Base-by-base conservation (phyloP, 2,329 filamentous ascomycete genomes). In the Daldinia sp. region DNA sequence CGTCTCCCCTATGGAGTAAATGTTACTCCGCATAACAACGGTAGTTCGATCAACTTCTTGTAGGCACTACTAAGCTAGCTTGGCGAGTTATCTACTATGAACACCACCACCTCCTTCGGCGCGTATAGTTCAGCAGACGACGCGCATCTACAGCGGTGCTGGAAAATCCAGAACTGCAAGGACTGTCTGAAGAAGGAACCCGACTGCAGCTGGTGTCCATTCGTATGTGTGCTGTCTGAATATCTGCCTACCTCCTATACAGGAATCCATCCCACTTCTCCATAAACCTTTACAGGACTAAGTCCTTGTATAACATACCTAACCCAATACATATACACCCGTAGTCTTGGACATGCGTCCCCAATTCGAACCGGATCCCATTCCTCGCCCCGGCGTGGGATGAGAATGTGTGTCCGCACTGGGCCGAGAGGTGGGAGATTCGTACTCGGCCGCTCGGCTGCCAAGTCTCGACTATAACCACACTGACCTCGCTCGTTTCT, bases 301-400 rank as follows among this genome's bases (percentile, higher is more conserved):
- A 48, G 20, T 15, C 23, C 26, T 9, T 44, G n/a, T 44, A 18
- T 20, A 44, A 44, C 9, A 18, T 23, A 23, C 20, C 5, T 33
- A 33, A 33, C 9, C 6, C 12, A 39, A 48, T 48, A 48, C 23
- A 5, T 23, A 37, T 23, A 20, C 20, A 35, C 12, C 18, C 42
- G 42, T 63, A 87, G 85, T 85, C 85, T 4, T 85, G 82, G 76
- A 82, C 84, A 0, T 89, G 87, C 74, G 82, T 88, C 1, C 86
- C 87, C 23, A 88, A 87, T 67, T 77, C 79, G 15, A 76, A 83
- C 63, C 61, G 68, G 0, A 74, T 87, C 9, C 84, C 81, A 0
- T 73, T 86, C 33, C 78, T 88, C 15, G 85, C 85, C 1, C 87
- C 86, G 1, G 82, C 83, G 2, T 84, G 81, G 72, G 79, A 87